Evolutionary conservation across 192 early-diverging fungal genomes (phyloP).

Genomic region (Coemansia sp.): DNA sequence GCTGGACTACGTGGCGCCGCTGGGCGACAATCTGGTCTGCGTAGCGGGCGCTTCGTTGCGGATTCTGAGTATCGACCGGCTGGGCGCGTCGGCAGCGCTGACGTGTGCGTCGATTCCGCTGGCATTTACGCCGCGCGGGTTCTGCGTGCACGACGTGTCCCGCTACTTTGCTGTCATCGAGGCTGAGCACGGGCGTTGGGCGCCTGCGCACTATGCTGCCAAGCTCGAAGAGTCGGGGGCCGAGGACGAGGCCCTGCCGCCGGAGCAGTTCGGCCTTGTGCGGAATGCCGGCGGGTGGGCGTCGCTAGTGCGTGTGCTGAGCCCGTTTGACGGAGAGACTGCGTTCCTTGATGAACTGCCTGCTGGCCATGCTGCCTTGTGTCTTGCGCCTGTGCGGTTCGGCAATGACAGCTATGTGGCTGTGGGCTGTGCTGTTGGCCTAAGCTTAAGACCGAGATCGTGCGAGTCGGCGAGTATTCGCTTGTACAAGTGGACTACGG

Average conservation of each 20-base stretch:
- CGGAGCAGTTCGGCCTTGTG: too few species aligned
- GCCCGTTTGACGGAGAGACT: constrained; percentile 76
- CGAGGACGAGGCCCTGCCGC: too few species aligned
- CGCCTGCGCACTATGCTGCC: constrained; percentile 12
- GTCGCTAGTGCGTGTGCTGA: constrained; percentile 80
- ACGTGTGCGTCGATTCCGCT: constrained; percentile 69
- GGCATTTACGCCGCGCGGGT: constrained; percentile 84
- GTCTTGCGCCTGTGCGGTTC: constrained; percentile 70
- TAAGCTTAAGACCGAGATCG: constrained; percentile 39
- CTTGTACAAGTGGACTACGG: constrained; percentile 70
- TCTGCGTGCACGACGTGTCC: constrained; percentile 71
- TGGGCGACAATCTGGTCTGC: constrained; percentile 85
- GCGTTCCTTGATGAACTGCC: constrained; percentile 72
- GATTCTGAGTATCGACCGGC: constrained; percentile 84
- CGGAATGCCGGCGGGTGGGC: constrained; percentile 75
- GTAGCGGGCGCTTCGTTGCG: constrained; percentile 85
- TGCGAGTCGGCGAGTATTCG: constrained; percentile 86
- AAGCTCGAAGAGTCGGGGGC: too few species aligned
- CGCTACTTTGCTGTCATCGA: constrained; percentile 91
- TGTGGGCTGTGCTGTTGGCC: background rate
- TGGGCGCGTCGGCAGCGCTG: constrained; percentile 39
- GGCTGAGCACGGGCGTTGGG: constrained; percentile 67
- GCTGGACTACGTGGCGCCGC: constrained; percentile 81
- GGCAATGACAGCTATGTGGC: constrained; percentile 15
- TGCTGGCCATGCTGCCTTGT: constrained; percentile 84